Evolutionary conservation across 352 stramenopile genomes (phyloP), one percentile per base, ranked within the genome.

Genomic region (Pythium guiyangense): DNA sequence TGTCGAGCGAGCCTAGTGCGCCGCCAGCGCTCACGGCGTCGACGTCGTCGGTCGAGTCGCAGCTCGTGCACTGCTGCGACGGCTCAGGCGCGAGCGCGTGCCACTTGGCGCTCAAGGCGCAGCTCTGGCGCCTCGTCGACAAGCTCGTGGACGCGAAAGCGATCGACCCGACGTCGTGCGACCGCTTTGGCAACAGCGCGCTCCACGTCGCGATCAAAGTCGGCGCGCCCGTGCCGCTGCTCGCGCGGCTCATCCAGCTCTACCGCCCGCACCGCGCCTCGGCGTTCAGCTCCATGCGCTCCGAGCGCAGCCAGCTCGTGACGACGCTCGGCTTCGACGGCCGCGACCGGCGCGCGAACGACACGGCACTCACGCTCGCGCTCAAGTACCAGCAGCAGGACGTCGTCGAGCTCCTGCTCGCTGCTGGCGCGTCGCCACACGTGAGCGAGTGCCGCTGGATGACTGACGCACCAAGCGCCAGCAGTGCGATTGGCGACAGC

Each of bases 131-230:
- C 5, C 59, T 88, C n/a, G 74, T 86, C n/a, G 64, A 72, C 42
- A 60, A 61, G 15, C 57, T 92, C 12, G 55, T 90, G 4, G 59
- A 73, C 29, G 64, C 68, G 39, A 65, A 71, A 4, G 66, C 77
- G 12, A 57, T 84, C 17, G 74, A 82, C 46, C 66, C 78, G 3
- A 72, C 67, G 40, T 70, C 67, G 6, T 71, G 69, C 39, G 80
- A 89, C 54, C 58, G 49, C 9, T 49, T 73, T 15, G 74, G 79
- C 12, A 84, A 86, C 56, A 82, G 69, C 5, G 63, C 70, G 11
- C 63, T 92, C 2, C 77, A 90, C 54, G 54, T 90, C n/a, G 69
- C 78, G 10, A 81, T 92, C 47, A 79, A 85, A 63, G 49, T 87
- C 17, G 62, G 71, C 49, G 75, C 79, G 25, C 77, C 81, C n/a